A percentile compares a stretch with the other conserved stretches of the same genome.
phyloP scores from a whole-genome alignment of 1,284 basidiomycete species.

The Trichosporon sp. region DNA sequence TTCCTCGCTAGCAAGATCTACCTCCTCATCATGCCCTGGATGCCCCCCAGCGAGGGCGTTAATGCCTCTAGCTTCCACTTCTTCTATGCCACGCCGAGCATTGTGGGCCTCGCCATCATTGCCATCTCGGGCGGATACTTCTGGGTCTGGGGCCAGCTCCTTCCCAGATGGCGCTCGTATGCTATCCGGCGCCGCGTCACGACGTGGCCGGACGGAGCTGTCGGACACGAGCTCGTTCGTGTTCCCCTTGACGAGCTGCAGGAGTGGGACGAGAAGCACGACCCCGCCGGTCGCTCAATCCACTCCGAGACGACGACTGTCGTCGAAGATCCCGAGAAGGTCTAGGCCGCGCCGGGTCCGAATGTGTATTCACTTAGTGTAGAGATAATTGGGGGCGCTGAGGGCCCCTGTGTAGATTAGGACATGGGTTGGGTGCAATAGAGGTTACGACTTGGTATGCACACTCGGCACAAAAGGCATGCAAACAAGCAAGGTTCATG shows the following conservation, averaged over 20 bases:
- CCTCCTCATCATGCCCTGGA: conserved; percentile 61
- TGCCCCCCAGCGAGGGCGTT: conserved; percentile 50
- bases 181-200: conserved; percentile 49
- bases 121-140: conserved; percentile 53
- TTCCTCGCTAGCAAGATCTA: conserved; percentile 57
- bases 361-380: too few relatives aligned
- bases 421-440: too few relatives aligned
- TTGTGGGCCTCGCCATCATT: conserved; percentile 44
- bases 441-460: too few relatives aligned
- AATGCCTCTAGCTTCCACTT: conserved; percentile 49
- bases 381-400: too few relatives aligned
- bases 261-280: conserved; percentile 36
- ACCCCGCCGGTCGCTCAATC: conserved; percentile 26
- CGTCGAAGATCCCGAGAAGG: background rate
- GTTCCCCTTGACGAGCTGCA: conserved; percentile 33
- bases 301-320: background rate
- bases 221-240: conserved; percentile 33
- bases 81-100: conserved; percentile 53
- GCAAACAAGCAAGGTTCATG: background rate
- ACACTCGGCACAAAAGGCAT: background rate
- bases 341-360: background rate
- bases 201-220: conserved; percentile 45
- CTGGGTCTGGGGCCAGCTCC: conserved; percentile 49
- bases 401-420: too few relatives aligned
- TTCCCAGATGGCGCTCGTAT: conserved; percentile 53